Base-by-base conservation (phyloP, 495 filamentous ascomycete species). In the Hyphodiscus hymeniophilus region DNA sequence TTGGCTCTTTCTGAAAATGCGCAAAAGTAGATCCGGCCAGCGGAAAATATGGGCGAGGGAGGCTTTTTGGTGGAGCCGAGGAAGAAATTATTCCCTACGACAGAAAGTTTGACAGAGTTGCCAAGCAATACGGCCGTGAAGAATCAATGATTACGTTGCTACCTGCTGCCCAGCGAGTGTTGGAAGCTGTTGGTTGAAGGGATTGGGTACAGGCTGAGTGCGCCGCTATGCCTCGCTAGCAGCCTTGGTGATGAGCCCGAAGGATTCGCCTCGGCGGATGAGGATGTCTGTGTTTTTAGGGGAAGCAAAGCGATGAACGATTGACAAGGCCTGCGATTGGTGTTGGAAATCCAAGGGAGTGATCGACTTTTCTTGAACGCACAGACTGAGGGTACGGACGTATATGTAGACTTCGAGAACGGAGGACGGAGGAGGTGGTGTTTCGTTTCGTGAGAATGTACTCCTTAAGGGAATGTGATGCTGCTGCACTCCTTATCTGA, bases 371-470 rank as follows among this genome's bases (percentile, higher is more conserved):
- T 46, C 32, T 47, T 42, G 42, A 42, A 42, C 42, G 49, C 49
- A 52, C 49, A 52, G 49, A 52, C 42, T 7, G 20, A 16, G 21
- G 39, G 39, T 12, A 17, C 26, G 26, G 26, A 10, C 26, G 26
- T 11, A 42, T 24, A 22, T 38, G 26, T 23, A n/a, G 45, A 26
- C 33, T 32, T 22, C 7, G 21, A 48, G 24, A 18, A 33, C 20
- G 11, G 26, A 21, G 39, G 12, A 5, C 42, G 24, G 18, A 18
- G 42, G 52, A 34, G 46, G 21, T 45, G 49, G 42, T 55, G 52
- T 55, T 55, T 55, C 52, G 47, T 55, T 55, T 55, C 52, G 52
- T 41, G 38, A 16, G 20, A 12, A 54, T 54, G 51, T 54, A 54
- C 51, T 54, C 51, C 51, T 54, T 26, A 39, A 45, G 41, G 51